Conservation (phyloP, 306 rosid species). For the Rubus idaeus region DNA sequence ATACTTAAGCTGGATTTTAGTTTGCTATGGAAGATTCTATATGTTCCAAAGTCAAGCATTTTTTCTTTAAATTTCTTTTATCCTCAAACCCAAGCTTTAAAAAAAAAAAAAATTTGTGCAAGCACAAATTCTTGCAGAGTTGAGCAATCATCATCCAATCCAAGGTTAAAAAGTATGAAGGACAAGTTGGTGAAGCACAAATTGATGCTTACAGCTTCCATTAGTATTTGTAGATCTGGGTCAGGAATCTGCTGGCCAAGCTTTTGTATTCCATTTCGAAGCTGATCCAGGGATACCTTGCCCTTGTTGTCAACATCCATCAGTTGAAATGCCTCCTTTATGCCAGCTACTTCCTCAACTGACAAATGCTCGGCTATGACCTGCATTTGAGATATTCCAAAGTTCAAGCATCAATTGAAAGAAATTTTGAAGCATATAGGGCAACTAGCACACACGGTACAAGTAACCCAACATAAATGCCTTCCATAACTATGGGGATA, state of each 20-base stretch:
- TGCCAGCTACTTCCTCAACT: constrained; percentile 60
- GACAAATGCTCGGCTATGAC: constrained; percentile 63
- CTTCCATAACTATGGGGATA: not conserved
- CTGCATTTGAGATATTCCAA: constrained; percentile 24
- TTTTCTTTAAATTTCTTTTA: not conserved
- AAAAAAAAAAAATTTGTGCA: not conserved
- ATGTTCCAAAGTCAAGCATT: not conserved
- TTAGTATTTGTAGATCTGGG: constrained; percentile 52
- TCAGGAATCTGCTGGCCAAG: constrained; percentile 60
- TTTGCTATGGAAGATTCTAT: not conserved
- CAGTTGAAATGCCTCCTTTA: constrained; percentile 55
- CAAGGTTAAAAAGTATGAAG: not conserved
- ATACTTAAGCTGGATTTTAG: not conserved
- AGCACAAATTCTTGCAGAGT: not conserved
- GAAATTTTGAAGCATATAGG: not conserved
- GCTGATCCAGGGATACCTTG: constrained; percentile 48
- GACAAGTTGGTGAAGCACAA: not conserved
- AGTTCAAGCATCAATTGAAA: not conserved
- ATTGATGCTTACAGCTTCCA: constrained; percentile 50
- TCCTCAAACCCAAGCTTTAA: not conserved
- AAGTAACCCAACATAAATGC: not conserved
- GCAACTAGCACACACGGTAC: constrained; percentile 1
- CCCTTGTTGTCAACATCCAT: constrained; percentile 50
- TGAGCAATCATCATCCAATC: not conserved
- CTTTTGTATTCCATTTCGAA: constrained; percentile 48